Percentiles rank a stretch among this genome's conserved stretches.
Evolutionary conservation across 2,329 filamentous ascomycete genomes (phyloP).

Genomic region (Exophiala viscosa): DNA sequence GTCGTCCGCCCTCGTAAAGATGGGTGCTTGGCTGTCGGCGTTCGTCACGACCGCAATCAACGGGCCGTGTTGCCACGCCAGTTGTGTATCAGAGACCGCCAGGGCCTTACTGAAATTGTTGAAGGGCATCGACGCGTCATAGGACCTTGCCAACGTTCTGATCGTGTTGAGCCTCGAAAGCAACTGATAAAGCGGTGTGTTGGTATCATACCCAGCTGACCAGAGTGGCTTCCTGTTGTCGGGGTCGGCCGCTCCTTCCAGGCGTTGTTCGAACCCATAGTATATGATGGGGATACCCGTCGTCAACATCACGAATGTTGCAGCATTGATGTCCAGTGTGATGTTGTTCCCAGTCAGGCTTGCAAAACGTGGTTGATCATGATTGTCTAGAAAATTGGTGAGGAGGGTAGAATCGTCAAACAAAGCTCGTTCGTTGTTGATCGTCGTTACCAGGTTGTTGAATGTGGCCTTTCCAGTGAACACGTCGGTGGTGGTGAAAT

Average conservation of each 20-base stretch:
- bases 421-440: conserved; percentile 29
- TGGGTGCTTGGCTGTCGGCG: background rate
- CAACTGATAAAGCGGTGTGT: background rate
- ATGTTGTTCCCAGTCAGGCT: conserved; percentile 49
- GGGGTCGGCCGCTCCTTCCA: conserved; percentile 47
- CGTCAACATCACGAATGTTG: conserved; percentile 58
- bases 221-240: conserved; percentile 57
- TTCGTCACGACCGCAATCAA: background rate
- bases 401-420: conserved; percentile 46
- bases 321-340: conserved; percentile 56
- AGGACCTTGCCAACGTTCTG: background rate
- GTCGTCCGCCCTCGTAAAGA: background rate
- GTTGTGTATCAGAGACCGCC: background rate
- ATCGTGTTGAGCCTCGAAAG: background rate
- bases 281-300: conserved; percentile 64
- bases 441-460: background rate
- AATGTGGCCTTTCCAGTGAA: conserved; percentile 33
- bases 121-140: background rate
- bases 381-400: conserved; percentile 57
- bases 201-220: conserved; percentile 35
- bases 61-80: background rate
- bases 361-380: conserved; percentile 55
- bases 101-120: background rate
- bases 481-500: conserved; percentile 35
- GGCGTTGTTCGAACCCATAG: conserved; percentile 63